Conservation (phyloP, 2,329 filamentous ascomycete species). For the Cladorrhinum sp. region DNA sequence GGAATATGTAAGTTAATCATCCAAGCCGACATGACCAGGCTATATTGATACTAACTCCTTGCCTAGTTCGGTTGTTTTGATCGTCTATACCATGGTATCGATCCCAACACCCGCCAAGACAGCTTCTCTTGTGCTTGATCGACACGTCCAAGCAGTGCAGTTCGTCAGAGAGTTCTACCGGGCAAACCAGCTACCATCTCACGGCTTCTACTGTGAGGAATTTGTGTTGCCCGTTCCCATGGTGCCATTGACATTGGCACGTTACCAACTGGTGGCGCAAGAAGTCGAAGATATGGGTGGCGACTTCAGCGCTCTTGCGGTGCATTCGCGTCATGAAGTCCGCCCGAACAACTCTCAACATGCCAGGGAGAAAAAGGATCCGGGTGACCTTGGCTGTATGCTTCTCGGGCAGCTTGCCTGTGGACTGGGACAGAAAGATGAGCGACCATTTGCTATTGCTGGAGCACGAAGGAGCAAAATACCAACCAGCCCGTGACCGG, state of each 20-base stretch:
- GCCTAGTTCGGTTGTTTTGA: no score
- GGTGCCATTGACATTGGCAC: conserved; percentile 4
- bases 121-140: conserved; percentile 33
- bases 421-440: neutral
- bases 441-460: no score
- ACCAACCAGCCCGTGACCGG: no score
- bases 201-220: conserved; percentile 7
- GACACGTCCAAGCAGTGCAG: conserved; percentile 44
- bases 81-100: no score
- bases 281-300: conserved; percentile 16
- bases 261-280: conserved; percentile 18
- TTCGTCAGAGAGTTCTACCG: conserved; percentile 59
- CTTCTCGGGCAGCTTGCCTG: neutral
- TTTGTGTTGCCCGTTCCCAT: conserved; percentile 10
- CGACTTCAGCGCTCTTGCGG: conserved; percentile 17
- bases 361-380: neutral
- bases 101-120: conserved; percentile 34
- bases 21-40: no score
- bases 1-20: no score
- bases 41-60: no score
- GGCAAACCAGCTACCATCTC: conserved; percentile 36
- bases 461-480: no score
- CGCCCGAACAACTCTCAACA: neutral
- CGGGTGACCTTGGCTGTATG: neutral
- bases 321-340: conserved; percentile 9